Percentiles rank a stretch among this genome's conserved stretches.
phyloP scores from a whole-genome alignment of 2,329 filamentous ascomycete species.

The Alternaria conjuncta region DNA sequence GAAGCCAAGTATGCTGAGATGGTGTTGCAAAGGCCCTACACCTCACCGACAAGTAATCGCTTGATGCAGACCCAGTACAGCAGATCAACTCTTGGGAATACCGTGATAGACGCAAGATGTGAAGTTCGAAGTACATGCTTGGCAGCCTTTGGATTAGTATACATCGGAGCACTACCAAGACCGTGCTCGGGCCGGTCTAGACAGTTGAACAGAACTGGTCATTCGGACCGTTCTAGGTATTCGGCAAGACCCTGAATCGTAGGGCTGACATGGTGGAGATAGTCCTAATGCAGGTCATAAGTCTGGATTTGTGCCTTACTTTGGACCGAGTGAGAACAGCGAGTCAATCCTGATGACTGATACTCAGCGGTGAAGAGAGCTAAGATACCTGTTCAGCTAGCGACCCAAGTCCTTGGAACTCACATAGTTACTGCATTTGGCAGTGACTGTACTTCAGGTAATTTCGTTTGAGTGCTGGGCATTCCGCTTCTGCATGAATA shows the following conservation, averaged over 20 bases:
- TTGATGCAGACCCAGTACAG: accelerated
- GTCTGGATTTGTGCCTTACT: background rate
- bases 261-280: background rate
- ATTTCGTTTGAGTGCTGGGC: background rate
- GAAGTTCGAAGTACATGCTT: background rate
- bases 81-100: background rate
- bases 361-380: background rate
- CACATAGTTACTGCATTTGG: background rate
- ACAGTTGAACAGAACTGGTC: too few species aligned
- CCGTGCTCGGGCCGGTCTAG: background rate
- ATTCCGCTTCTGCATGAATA: background rate
- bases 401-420: background rate
- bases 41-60: background rate
- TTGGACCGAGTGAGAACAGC: background rate
- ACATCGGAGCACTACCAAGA: background rate
- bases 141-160: background rate
- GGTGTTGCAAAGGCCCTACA: background rate
- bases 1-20: background rate
- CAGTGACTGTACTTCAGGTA: background rate
- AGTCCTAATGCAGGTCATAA: background rate
- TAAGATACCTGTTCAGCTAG: background rate
- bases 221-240: background rate
- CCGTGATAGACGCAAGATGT: background rate
- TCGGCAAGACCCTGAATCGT: background rate
- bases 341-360: background rate